A percentile compares a stretch with the other conserved stretches of the same genome.
phyloP scores from a whole-genome alignment of 345 rosid species.

The Geranium brycei region DNA sequence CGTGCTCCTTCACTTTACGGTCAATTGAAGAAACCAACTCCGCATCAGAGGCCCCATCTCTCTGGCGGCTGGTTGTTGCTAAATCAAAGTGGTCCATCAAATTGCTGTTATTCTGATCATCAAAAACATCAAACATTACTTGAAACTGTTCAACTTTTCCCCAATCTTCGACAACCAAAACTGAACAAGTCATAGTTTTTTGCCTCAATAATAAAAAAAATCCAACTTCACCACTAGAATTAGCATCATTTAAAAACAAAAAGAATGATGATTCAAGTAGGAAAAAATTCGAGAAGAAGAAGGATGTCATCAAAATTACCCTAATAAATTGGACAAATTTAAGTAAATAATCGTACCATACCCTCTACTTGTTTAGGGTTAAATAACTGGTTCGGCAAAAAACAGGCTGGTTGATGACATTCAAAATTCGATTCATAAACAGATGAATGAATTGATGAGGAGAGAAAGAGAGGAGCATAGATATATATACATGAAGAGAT shows the following conservation, averaged over 20 bases:
- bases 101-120: background rate
- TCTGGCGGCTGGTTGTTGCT: constrained; percentile 7
- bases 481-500: background rate
- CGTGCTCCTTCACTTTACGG: constrained; percentile 31
- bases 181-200: too few species aligned
- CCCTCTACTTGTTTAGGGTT: too few species aligned
- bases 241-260: background rate
- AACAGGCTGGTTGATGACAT: too few species aligned
- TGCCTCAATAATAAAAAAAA: too few species aligned
- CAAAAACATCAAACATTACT: background rate
- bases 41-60: constrained; percentile 11
- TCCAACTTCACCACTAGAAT: background rate
- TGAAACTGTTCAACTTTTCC: background rate
- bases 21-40: constrained; percentile 31
- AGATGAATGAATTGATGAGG: background rate
- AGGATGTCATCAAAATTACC: too few species aligned
- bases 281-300: too few species aligned
- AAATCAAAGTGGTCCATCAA: constrained; percentile 11
- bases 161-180: background rate
- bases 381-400: too few species aligned
- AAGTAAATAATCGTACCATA: too few species aligned
- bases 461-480: constrained; percentile 14
- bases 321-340: too few species aligned
- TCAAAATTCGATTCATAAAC: background rate
- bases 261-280: too few species aligned